Base-by-base conservation (phyloP, 2,329 filamentous ascomycete species). In the Fusarium foetens region DNA sequence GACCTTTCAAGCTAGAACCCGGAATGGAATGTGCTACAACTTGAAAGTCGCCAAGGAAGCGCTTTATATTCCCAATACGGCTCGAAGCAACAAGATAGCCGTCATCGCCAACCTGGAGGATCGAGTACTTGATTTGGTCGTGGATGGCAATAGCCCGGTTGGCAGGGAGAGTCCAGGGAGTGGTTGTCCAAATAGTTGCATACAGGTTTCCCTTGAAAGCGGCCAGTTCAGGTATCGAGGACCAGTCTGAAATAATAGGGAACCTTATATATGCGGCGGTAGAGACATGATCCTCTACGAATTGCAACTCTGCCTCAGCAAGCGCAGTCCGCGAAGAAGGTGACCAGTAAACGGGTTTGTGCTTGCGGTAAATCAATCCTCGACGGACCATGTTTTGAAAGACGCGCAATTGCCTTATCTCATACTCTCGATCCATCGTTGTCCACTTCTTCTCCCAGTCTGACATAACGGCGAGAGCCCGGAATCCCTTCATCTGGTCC, bases 151-250 rank as follows among this genome's bases (percentile, higher is more conserved):
- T 94, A 1, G 94, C 95, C 78, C 90, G 90, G 80, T 99, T 99
- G 4, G 95, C 95, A 1, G 96, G 95, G 9, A 99, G 85, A 0
- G 96, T 99, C 96, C 96, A 99, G 0, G 96, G 96, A 1, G 96
- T 99, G 0, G 96, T 99, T 4, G 96, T 99, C 96, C 96, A 99
- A 57, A 98, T 93, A n/a, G 96, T 87, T n/a, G 93, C 94, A 79
- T 88, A 92, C 16, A 98, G 78, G 9, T 85, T 83, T 8, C 86
- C 85, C 10, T 81, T 73, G 27, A 88, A 79, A 7, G 72, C 68
- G 29, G 79, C 74, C 54, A 88, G 75, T 16, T 79, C 80, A 1
- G 81, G 77, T 5, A 82, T 72, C 8, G 71, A 70, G 14, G 67
- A 75, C 71, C 73, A 77, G 55, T 81, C 79, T 11, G 79, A 80